Base-by-base conservation (phyloP, 768 basidiomycete species). In the Boletus coccyginus region DNA sequence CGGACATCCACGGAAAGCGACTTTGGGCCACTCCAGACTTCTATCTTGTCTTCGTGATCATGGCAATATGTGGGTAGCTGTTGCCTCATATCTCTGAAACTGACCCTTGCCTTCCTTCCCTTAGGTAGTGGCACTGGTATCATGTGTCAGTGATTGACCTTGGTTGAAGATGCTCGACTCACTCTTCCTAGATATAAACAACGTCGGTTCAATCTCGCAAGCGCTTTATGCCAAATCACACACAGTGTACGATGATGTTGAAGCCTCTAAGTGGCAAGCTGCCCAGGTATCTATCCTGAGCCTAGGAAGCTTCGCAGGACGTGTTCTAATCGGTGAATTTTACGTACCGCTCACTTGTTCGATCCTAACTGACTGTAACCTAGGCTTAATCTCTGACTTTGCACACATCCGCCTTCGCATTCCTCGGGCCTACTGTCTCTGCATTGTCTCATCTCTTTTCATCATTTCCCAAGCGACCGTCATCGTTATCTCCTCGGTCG, bases 231-330 rank as follows among this genome's bases (percentile, higher is more conserved):
- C 84, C 3, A 76, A 85, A 52, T 80, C 79, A 8, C 79, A 85
- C 45, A 71, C 80, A 0, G 65, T 76, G 3, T 93, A 89, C 65
- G 84, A 92, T 62, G 82, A 83, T n/a, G 66, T 80, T 0, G 80
- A 81, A 58, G 85, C 90, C 0, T 78, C 86, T 1, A 78, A 81
- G 51, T 88, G 86, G 83, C 94, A 97, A 74, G 85, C 90, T 0
- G 76, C 82, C 5, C 93, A 97, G 64, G 94, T 97, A 1, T 92
- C 92, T 0, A 77, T 82, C 6, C 79, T 95, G 60, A 92, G 90
- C 63, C 54, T 95, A 27, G 87, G 85, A 72, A 97, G 92, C 67
- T 96, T 86, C 54, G 62, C 78, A 2, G 93, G 93, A 1, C 83
- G 94, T 40, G 81, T 95, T 45, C 55, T 85, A 29, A 86, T 93